Conservation (phyloP, 129 eudicot genomes). For the Arctium minus region DNA sequence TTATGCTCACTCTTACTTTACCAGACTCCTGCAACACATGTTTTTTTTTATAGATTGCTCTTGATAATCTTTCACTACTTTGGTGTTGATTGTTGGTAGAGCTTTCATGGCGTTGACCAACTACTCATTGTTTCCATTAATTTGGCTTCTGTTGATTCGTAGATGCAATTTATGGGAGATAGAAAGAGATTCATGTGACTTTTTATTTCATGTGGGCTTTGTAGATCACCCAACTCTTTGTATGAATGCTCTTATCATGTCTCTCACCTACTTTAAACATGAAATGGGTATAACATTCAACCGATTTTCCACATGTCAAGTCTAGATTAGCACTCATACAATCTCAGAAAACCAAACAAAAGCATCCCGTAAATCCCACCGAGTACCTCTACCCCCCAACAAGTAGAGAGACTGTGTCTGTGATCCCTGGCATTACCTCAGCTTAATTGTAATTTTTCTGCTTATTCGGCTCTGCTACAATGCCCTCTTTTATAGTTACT, state of each 20-base stretch:
- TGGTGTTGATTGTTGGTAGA: neutral
- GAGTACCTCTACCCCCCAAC: too few relatives aligned
- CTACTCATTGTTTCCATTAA: neutral
- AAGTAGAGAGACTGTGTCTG: too few relatives aligned
- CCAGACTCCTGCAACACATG: neutral
- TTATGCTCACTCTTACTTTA: neutral
- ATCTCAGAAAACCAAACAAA: too few relatives aligned
- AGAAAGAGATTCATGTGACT: neutral
- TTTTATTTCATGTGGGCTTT: too few relatives aligned
- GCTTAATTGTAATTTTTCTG: neutral
- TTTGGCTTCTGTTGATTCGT: neutral
- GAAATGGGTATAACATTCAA: neutral
- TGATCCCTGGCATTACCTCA: too few relatives aligned
- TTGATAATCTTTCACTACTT: neutral
- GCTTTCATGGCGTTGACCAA: constrained; percentile 15
- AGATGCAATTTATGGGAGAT: neutral
- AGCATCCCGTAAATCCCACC: too few relatives aligned
- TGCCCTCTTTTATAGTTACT: too few relatives aligned
- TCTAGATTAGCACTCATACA: neutral
- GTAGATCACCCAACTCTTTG: neutral
- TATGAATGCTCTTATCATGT: neutral
- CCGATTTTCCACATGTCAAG: neutral
- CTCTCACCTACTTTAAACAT: neutral
- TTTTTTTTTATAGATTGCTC: neutral
- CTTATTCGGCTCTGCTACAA: neutral